These are phyloP conservation scores for Typha latifolia DNA, from an alignment of 176 grass and related monocot genomes.

Conservation along the genomic window DNA sequence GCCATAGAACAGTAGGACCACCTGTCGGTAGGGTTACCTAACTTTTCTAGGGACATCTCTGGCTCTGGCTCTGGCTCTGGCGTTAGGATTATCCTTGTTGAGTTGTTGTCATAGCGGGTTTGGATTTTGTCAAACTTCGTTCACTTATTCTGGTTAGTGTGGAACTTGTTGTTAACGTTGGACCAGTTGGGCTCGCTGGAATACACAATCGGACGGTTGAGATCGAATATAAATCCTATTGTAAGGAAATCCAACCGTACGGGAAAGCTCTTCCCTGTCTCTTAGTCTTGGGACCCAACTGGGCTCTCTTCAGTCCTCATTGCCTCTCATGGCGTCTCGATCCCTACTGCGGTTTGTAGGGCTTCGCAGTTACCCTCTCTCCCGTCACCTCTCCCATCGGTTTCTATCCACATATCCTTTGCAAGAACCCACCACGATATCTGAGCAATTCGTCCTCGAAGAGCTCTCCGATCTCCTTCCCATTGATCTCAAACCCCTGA, in stretches of 20 bases:
- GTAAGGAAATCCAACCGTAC: background rate
- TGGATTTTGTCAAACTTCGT: too few species aligned
- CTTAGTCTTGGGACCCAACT: background rate
- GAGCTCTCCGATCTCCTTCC: slow-evolving; percentile 49
- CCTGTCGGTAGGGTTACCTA: too few species aligned
- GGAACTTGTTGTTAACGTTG: too few species aligned
- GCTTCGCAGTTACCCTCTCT: slow-evolving; percentile 3
- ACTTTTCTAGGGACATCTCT: too few species aligned
- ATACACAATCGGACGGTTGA: background rate
- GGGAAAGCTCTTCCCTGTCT: background rate
- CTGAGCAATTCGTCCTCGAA: slow-evolving; percentile 47
- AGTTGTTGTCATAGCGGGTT: too few species aligned
- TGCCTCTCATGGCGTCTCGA: background rate
- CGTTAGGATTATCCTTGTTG: too few species aligned
- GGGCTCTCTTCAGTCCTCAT: background rate
- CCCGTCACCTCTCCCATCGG: background rate
- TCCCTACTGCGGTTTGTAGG: background rate
- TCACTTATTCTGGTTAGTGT: too few species aligned
- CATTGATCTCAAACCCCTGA: slow-evolving; percentile 5
- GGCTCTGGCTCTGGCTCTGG: too few species aligned
- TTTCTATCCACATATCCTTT: slow-evolving; percentile 15
- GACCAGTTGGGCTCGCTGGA: too few species aligned
- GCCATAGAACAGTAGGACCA: too few species aligned
- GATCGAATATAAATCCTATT: background rate
- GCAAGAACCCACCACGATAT: slow-evolving; percentile 2